Percentiles rank a stretch among this genome's conserved stretches.
Conservation (phyloP, 2,329 filamentous ascomycete genomes). For the Ascochyta rabiei region DNA sequence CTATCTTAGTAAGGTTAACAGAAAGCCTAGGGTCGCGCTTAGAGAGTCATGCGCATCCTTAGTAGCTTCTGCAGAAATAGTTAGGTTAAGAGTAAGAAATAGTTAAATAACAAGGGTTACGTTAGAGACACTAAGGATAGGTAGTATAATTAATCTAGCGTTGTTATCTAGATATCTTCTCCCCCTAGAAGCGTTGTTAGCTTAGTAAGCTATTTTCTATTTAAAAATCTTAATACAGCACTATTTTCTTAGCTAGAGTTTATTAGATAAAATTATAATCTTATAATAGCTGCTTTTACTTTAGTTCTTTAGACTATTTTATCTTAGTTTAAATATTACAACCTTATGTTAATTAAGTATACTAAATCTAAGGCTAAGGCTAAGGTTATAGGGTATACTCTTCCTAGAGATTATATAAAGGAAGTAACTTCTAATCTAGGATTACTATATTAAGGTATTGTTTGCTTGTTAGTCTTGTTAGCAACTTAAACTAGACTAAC, state of each 20-base stretch:
- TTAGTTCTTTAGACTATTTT: neutral
- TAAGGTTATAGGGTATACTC: neutral
- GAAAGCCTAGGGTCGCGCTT: neutral
- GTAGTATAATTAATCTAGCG: slow-evolving; percentile 2
- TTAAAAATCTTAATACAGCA: neutral
- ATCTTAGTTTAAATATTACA: neutral
- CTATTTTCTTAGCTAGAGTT: neutral
- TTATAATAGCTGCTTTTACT: neutral
- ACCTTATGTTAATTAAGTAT: neutral
- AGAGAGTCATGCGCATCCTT: slow-evolving; percentile 3
- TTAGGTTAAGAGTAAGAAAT: neutral
- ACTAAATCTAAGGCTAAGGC: neutral
- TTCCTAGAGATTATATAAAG: neutral
- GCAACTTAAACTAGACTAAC: neutral
- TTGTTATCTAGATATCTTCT: neutral
- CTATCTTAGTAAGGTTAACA: neutral
- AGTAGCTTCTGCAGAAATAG: neutral
- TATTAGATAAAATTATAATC: slow-evolving; percentile 1
- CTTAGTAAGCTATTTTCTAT: slow-evolving; percentile 2
- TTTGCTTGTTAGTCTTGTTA: neutral
- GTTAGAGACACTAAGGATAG: neutral
- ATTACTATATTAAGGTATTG: neutral
- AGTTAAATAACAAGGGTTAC: neutral
- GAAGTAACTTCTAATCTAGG: neutral
- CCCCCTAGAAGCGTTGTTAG: slow-evolving; percentile 1